Base-by-base conservation (phyloP, 164 flowering plant species). In the Amborella trichopoda region DNA sequence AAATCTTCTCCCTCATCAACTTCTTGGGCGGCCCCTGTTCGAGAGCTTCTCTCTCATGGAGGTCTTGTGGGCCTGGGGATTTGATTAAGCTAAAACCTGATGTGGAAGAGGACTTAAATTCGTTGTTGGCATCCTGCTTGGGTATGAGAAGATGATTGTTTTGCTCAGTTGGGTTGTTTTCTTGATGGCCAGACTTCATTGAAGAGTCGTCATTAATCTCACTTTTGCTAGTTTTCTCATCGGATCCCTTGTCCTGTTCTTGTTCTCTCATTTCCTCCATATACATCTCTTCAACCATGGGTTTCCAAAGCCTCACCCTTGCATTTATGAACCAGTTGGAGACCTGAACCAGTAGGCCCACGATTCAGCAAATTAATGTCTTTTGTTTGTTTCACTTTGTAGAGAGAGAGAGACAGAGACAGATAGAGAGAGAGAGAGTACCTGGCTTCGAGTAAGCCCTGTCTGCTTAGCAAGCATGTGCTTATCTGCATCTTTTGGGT, bases 231-330 rank as follows among this genome's bases (percentile, higher is more conserved):
- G 70, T 46, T 46, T 69, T 75, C 41, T 38, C 41, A 10, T 18
- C 16, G 23, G 64, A 77, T 13, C 74, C 59, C 3, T 69, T 75
- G 26, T 69, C 74, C 56, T 68, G 71, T 38, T 83, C 81, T 4
- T 77, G 80, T 9, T 81, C 81, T 67, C 84, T 87, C 13, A 74
- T 53, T 48, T 91, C 99, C 67, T 91, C 96, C 69, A 46, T 4
- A 60, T 91, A 91, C 99, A 91, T 91, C 47, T 91, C 99, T 52
- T 91, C 99, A 48, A 91, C 96, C 99, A 91, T 91, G 49, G 99
- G 99, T 76, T 91, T 91, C 99, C 96, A 91, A 0, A 91, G 84
- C 21, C 99, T 80, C 28, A 91, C 99, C 45, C 99, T 73, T 25
- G 99, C 99, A 55, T 91, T 91, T 32, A 91, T 87, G 68, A 91